Percentiles rank a stretch among this genome's conserved stretches.
phyloP scores from a whole-genome alignment of 345 rosid species.

The Physaria fendleri region DNA sequence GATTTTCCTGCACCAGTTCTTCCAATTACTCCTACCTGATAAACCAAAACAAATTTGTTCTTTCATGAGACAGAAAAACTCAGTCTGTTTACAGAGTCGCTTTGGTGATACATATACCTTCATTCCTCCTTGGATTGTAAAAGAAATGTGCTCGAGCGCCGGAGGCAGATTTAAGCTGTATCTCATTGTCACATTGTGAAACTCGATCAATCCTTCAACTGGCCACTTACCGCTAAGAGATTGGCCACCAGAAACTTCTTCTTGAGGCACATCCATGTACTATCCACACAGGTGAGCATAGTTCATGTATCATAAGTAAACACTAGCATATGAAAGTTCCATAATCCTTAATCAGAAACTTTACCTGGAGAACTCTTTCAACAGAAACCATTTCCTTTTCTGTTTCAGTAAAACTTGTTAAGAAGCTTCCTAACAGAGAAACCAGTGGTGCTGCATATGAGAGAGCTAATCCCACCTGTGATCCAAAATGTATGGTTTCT shows the following conservation, averaged over 20 bases:
- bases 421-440: conserved; percentile 74
- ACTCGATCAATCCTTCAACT: conserved; percentile 55
- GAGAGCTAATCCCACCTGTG: conserved; percentile 88
- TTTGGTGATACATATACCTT: conserved; percentile 38
- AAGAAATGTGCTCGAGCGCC: conserved; percentile 52
- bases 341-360: not conserved
- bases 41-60: not conserved
- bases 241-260: conserved; percentile 46
- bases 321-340: conserved; percentile 3
- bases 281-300: conserved; percentile 20
- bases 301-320: conserved; percentile 7
- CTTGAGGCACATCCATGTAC: conserved; percentile 93
- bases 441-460: conserved; percentile 87
- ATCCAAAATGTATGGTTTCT: not conserved
- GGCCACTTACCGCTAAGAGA: conserved; percentile 61
- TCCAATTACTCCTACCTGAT: conserved; percentile 83
- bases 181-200: conserved; percentile 73
- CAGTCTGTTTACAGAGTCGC: not conserved
- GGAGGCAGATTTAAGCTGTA: conserved; percentile 66
- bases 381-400: conserved; percentile 94
- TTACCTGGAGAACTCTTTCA: conserved; percentile 85
- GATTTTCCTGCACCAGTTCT: conserved; percentile 98
- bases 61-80: conserved; percentile 2
- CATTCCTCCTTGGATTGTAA: conserved; percentile 58
- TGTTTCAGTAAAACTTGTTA: conserved; percentile 90